Evolutionary conservation across 2,329 filamentous ascomycete species (phyloP), one percentile per base, ranked within the genome.

Genomic region (Trichoderma afroharzianum): DNA sequence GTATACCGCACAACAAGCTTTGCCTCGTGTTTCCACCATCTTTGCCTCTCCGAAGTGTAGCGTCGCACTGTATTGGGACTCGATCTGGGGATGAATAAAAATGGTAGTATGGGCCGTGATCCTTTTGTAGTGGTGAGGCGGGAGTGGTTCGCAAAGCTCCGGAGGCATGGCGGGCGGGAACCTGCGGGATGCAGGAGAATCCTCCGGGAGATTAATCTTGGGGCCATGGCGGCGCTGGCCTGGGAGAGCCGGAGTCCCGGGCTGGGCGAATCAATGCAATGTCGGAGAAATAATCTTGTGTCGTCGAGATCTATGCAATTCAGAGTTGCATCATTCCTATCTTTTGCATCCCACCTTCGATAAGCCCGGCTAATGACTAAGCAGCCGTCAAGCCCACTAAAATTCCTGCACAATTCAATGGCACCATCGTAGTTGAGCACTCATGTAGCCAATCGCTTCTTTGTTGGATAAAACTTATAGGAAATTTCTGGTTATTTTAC

Each of bases 31-130:
- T 88, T 91, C 71, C 95, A 83, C 84, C 90, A 93, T 73, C 85
- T 83, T 74, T 89, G 91, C 73, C 90, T 89, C 78, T 94, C 91
- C 0, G 93, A 97, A n/a, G 92, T 94, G 72, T 97, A 88, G 73
- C 93, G 88, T 67, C 95, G 91, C 4, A 88, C 88, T 47, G 91
- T 83, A 57, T 88, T 85, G 33, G 83, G 84, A 63, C 88, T 86
- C 63, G 85, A 79, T 55, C 81, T 75, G 24, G 82, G 86, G 2
- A 84, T 81, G 39, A 81, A 83, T 78, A 86, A 85, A 78, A 85
- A 91, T 68, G 84, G 87, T 1, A 82, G 75, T 67, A 76, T 79
- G 18, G 81, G 81, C 28, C 81, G 78, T 26, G 79, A 77, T 36
- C 26, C 77, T 30, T 77, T 72, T n/a, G 74, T 79, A 12, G 77